Evolutionary conservation across 257 asterid genomes (phyloP).

Genomic region (Penstemon eatonii): DNA sequence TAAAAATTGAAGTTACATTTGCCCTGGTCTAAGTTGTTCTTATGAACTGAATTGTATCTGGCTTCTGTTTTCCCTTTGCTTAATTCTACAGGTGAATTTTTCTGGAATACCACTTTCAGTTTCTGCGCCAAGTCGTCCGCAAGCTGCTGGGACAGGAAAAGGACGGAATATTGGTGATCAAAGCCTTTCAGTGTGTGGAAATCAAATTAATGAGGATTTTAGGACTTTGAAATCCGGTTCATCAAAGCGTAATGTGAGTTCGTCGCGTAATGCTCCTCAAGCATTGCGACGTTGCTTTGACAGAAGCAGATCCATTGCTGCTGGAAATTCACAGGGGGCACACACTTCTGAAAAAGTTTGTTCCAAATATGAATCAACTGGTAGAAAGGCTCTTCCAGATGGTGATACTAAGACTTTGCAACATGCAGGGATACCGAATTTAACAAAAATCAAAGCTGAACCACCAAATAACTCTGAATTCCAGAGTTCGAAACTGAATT

Average conservation of each 20-base stretch:
- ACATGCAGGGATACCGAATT: conserved; percentile 24
- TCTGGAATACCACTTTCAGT: conserved; percentile 21
- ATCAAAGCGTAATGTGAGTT: conserved; percentile 23
- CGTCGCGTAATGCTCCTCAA: conserved; percentile 25
- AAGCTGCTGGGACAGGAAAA: conserved; percentile 29
- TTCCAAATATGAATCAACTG: conserved; percentile 28
- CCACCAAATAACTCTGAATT: conserved; percentile 21
- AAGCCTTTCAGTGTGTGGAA: conserved; percentile 22
- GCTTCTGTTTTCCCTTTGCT: conserved; percentile 19
- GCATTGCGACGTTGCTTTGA: conserved; percentile 10
- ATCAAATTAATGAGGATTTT: conserved; percentile 27
- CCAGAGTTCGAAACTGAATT: conserved; percentile 21
- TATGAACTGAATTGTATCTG: conserved; percentile 6
- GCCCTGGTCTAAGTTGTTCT: conserved; percentile 15
- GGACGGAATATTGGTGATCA: conserved; percentile 23
- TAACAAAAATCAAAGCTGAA: conserved; percentile 49
- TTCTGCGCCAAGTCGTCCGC: conserved; percentile 21
- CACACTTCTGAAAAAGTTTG: conserved; percentile 21
- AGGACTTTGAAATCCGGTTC: conserved; percentile 29
- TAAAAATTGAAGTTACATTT: conserved; percentile 6
- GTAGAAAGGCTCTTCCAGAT: conserved; percentile 27
- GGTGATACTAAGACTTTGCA: conserved; percentile 24
- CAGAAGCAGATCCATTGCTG: conserved; percentile 22
- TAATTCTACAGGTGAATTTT: conserved; percentile 40
- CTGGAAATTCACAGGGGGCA: conserved; percentile 11